Base-by-base conservation (phyloP, 2,329 filamentous ascomycete species). In the Huntiella decipiens region DNA sequence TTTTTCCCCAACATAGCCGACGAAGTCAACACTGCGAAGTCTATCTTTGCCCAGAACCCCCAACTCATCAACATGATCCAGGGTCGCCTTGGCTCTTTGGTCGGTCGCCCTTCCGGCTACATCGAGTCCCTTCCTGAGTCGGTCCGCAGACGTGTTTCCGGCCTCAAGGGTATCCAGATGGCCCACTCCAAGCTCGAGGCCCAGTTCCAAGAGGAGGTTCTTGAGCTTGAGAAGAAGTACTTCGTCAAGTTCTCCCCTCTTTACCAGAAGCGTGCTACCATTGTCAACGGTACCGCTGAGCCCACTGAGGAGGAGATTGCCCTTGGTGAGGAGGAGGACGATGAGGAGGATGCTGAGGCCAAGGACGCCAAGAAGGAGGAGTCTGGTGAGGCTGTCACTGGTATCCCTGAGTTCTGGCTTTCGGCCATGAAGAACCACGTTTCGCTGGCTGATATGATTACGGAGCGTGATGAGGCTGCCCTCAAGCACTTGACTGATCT, bases 401-500 rank as follows among this genome's bases (percentile, higher is more conserved):
- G 91, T 63, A 95, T 98, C 52, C 91, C 91, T 52, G 91, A 98
- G 66, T 98, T 98, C 74, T 98, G 91, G 91, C 73, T 98, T 43
- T 95, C 88, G 51, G 88, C 92, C 56, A 96, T 98, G 88, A 98
- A 98, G 75, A 98, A 98, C 71, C 88, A 95, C 63, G 77, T 91
- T 57, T 93, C 87, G 28, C 78, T 98, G 47, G 85, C 88, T 47
- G 92, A 98, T 66, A 94, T 95, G 77, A 95, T 98, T 62, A 98
- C 91, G 57, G 91, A 96, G 57, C 82, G 86, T 53, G 91, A 98
- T 60, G 91, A 98, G 74, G 78, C 76, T 54, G 91, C 87, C 45
- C 79, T 98, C 49, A 93, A 92, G 68, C 73, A 80, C 59, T 72
- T 98, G 48, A 79, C 74, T 54, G 88, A 98, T 61, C 85, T 98